Base-by-base conservation (phyloP, 2,329 filamentous ascomycete species). In the Penicillium sp. region DNA sequence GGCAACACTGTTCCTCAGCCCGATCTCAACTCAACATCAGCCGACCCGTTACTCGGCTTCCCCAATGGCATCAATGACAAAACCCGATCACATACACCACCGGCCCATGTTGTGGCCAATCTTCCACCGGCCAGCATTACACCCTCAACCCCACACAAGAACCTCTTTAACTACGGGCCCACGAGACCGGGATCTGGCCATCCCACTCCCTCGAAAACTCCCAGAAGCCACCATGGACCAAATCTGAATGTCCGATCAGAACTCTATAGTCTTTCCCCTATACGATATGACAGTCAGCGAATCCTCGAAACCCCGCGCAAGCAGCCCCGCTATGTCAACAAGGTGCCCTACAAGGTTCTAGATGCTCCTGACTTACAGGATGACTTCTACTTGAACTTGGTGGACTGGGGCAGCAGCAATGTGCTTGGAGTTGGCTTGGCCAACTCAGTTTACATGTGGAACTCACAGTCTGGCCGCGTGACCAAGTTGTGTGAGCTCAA, bases 361-460 rank as follows among this genome's bases (percentile, higher is more conserved):
- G 93, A 98, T 74, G 93, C 93, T 0, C 93, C 93, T 1, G 93
- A 97, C 66, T 75, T 98, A 40, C 91, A 92, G 25, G 93, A 98
- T 64, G 93, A 98, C 66, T 98, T 97, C 70, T 98, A 98, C 64
- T 78, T 98, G 31, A 98, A 98, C 63, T 76, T 98, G 24, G 92
- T 98, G 3, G 93, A 98, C 65, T 98, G 93, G 93, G 93, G 93
- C 38, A 95, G 89, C 62, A 90, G 88, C 59, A 95, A 97, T 68
- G 87, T 95, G 7, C 78, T 98, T 9, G 93, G 92, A 6, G 93
- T 98, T 38, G 93, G 93, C 0, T 75, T 98, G 24, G 91, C 91
- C 15, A 89, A 87, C 15, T 95, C 89, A 59, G 93, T 98, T 5
- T 98, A 97, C 66, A 93, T 97, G 83, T 98, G 93, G 93, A 95